These are phyloP conservation scores for Trametes villosa DNA, from an alignment of 768 basidiomycete species.

Conservation along the genomic window DNA sequence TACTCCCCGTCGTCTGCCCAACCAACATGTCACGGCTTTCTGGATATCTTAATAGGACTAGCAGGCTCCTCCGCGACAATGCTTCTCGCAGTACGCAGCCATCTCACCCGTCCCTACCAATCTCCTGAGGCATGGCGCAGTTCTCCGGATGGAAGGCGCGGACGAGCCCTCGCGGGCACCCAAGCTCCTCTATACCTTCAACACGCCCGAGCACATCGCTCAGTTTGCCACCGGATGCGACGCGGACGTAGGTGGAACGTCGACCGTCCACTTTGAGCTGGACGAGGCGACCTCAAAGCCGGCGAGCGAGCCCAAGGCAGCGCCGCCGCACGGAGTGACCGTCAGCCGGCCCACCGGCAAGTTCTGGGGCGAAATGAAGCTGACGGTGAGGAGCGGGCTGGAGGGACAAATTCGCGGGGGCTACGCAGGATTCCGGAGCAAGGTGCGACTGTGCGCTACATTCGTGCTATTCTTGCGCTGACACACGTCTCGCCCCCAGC, in stretches of 20 bases:
- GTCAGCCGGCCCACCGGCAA: conserved; percentile 58
- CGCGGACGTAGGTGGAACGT: conserved; percentile 84
- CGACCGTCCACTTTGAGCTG: conserved; percentile 76
- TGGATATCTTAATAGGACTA: conserved; percentile 44
- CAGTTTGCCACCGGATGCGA: conserved; percentile 85
- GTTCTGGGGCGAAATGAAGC: conserved; percentile 82
- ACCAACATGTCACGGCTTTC: conserved; percentile 30
- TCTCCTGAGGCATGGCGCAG: conserved; percentile 40
- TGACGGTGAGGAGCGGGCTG: conserved; percentile 68
- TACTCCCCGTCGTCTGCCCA: not conserved
- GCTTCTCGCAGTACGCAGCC: conserved; percentile 44
- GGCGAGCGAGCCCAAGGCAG: not conserved
- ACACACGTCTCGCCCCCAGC: conserved; percentile 40
- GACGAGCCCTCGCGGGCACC: conserved; percentile 63
- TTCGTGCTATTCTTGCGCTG: not conserved
- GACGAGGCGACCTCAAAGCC: conserved; percentile 50
- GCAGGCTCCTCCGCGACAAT: conserved; percentile 44
- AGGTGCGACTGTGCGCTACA: conserved; percentile 49
- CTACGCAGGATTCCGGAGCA: conserved; percentile 90
- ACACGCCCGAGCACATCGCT: conserved; percentile 57
- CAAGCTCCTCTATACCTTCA: conserved; percentile 68
- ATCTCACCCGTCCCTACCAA: not conserved
- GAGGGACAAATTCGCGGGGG: conserved; percentile 77
- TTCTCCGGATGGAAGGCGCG: conserved; percentile 78
- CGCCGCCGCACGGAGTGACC: conserved; percentile 19